These are phyloP conservation scores for Cercospora berteroae DNA, from an alignment of 2,329 filamentous ascomycete genomes.

Conservation along the genomic window DNA sequence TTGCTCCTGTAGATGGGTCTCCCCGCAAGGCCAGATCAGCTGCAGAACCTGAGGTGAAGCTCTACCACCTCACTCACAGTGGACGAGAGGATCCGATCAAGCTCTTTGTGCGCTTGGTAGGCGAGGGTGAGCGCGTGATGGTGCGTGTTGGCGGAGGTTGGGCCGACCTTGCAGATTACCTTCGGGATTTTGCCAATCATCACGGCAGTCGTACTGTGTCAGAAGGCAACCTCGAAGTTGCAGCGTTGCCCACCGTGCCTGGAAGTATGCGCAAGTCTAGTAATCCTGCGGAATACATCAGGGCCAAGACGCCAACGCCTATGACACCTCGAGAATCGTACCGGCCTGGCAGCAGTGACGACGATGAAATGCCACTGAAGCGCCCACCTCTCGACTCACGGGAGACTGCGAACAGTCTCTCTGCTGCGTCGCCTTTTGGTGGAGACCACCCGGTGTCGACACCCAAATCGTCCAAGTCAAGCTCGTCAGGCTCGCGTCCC, in stretches of 20 bases:
- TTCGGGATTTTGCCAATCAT: conserved; percentile 89
- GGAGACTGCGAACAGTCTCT: conserved; percentile 4
- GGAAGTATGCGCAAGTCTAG: conserved; percentile 30
- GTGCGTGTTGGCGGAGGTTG: conserved; percentile 97
- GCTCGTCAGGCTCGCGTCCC: conserved; percentile 27
- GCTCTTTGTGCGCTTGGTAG: conserved; percentile 88
- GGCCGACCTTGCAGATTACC: conserved; percentile 92
- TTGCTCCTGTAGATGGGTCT: conserved; percentile 39
- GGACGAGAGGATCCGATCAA: conserved; percentile 88
- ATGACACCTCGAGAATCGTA: conserved; percentile 6
- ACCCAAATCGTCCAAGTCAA: conserved; percentile 24
- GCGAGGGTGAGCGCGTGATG: conserved; percentile 94
- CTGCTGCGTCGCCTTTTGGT: conserved; percentile 3
- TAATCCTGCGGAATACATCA: conserved; percentile 27
- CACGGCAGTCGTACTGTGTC: conserved; percentile 71
- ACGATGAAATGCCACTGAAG: conserved; percentile 12
- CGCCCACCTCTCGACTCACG: conserved; percentile 11
- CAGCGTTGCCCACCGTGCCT: conserved; percentile 42
- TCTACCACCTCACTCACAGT: conserved; percentile 85
- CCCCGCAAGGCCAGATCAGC: conserved; percentile 29
- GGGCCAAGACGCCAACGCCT: conserved; percentile 16
- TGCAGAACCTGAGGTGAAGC: conserved; percentile 66
- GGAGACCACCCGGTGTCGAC: conserved; percentile 13
- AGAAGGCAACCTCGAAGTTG: conserved; percentile 55
- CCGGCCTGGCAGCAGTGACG: conserved; percentile 22